phyloP scores from a whole-genome alignment of 2,329 filamentous ascomycete species.

The Fusarium continuum region DNA sequence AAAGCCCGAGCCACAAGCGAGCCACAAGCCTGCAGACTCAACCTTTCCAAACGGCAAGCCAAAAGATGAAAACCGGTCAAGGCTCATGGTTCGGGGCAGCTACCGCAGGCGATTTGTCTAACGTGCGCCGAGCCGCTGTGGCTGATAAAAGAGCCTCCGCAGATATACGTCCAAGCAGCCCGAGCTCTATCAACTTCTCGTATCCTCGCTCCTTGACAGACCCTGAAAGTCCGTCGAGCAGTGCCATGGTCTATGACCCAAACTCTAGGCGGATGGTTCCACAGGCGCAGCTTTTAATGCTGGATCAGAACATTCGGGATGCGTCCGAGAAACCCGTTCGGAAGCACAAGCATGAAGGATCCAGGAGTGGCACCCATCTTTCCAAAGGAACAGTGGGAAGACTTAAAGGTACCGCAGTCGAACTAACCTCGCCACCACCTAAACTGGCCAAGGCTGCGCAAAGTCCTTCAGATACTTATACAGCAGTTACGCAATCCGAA shows the following conservation, averaged over 20 bases:
- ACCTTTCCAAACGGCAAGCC: slow-evolving; percentile 63
- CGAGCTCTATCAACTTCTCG: slow-evolving; percentile 67
- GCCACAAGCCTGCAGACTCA: slow-evolving; percentile 57
- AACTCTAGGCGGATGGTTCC: slow-evolving; percentile 72
- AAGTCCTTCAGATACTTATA: not conserved
- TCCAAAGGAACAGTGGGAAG: slow-evolving; percentile 64
- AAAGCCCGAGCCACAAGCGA: slow-evolving; percentile 49
- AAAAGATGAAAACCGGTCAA: slow-evolving; percentile 56
- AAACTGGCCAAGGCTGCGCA: slow-evolving; percentile 42
- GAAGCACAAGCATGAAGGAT: slow-evolving; percentile 53
- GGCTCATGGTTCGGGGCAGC: slow-evolving; percentile 62
- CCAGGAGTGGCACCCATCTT: slow-evolving; percentile 57
- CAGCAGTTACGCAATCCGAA: not conserved
- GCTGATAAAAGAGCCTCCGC: slow-evolving; percentile 47
- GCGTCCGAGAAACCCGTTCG: slow-evolving; percentile 50
- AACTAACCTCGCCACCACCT: slow-evolving; percentile 31
- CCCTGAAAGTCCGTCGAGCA: slow-evolving; percentile 50
- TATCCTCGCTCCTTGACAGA: slow-evolving; percentile 60
- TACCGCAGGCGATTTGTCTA: slow-evolving; percentile 53
- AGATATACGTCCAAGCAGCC: slow-evolving; percentile 53
- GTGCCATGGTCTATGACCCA: slow-evolving; percentile 68
- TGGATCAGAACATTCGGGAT: slow-evolving; percentile 54
- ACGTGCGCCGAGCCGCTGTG: slow-evolving; percentile 55
- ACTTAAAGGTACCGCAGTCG: slow-evolving; percentile 59
- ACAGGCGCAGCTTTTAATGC: slow-evolving; percentile 53